Base-by-base conservation (phyloP, 2,329 filamentous ascomycete species). In the Aspergillus flavus region DNA sequence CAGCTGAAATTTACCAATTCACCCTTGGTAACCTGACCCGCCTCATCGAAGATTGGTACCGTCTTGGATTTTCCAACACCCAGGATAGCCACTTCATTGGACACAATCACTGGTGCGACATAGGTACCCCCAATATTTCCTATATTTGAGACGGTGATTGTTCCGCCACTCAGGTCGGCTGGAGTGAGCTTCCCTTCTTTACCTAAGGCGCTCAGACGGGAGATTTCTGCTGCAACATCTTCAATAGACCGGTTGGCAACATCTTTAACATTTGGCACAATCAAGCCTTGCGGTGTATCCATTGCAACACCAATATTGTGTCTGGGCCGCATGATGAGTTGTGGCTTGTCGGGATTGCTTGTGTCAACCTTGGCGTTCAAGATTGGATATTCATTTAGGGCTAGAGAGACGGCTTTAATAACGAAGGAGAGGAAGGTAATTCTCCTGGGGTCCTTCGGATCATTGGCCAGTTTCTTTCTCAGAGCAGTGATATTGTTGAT, bases 261-360 rank as follows among this genome's bases (percentile, higher is more conserved):
- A 75, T 96, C 89, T 75, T 90, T 92, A 76, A 99, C 87, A 53
- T 98, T 95, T 1, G 95, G 95, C 4, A 99, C 95, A 10, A 99
- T 81, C 0, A 99, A 87, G 3, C 95, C 95, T 7, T 85, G 83
- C 0, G 94, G 93, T 0, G 94, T 96, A 78, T 99, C 95, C 86
- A 99, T 95, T 62, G 95, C 95, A 39, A 99, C 85, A 64, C 95
- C 95, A 65, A 99, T 94, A 79, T 99, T 96, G 84, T 99, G 95
- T 73, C 91, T 89, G 59, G 87, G 87, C 61, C 94, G 91, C 82
- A 92, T 87, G 61, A 94, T 82, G 4, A 99, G 84, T 39, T 86
- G 85, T 0, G 94, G 93, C 72, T 92, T 94, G 59, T 82, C 81
- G 9, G 84, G 81, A 63, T 84, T 82, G 52, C 78, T 84, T 28